Conservation (phyloP, 2,329 filamentous ascomycete species). For the Chaetothyriales sp. region DNA sequence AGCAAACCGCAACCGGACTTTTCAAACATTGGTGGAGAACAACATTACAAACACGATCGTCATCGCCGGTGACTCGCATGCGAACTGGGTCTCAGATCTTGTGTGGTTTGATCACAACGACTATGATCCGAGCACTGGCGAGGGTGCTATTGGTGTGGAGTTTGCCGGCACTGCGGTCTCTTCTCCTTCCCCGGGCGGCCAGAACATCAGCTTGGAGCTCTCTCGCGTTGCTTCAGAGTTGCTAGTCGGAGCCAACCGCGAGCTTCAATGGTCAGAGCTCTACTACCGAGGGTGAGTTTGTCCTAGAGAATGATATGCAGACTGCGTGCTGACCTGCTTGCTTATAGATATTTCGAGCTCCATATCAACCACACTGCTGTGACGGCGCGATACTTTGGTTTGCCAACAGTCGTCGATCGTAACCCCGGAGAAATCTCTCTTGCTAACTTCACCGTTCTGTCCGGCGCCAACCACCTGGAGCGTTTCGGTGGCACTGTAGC, state of each 20-base stretch:
- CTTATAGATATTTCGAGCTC: constrained; percentile 47
- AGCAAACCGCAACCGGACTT: constrained; percentile 57
- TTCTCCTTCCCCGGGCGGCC: constrained; percentile 45
- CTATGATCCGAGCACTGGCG: constrained; percentile 42
- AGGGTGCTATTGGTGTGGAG: constrained; percentile 47
- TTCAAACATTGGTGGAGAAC: constrained; percentile 52
- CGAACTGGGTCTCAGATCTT: constrained; percentile 49
- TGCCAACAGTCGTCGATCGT: constrained; percentile 44
- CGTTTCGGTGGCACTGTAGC: constrained; percentile 27
- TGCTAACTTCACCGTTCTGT: constrained; percentile 55
- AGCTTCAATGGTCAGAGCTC: constrained; percentile 59
- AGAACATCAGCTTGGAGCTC: constrained; percentile 41
- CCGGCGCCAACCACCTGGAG: constrained; percentile 46
- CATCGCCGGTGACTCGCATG: constrained; percentile 57
- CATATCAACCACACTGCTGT: constrained; percentile 44
- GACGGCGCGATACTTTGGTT: constrained; percentile 51
- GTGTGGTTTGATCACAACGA: constrained; percentile 41
- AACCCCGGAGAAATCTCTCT: constrained; percentile 53
- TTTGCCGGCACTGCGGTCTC: constrained; percentile 55
- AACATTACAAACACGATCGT: constrained; percentile 61
- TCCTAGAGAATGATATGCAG: background rate
- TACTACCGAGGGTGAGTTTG: constrained; percentile 48
- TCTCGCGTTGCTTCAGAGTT: constrained; percentile 37
- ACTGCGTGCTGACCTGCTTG: background rate
- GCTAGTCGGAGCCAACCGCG: constrained; percentile 41